Evolutionary conservation across 1,284 basidiomycete genomes (phyloP), one percentile per base, ranked within the genome.

Genomic region (Ustilago sp.): DNA sequence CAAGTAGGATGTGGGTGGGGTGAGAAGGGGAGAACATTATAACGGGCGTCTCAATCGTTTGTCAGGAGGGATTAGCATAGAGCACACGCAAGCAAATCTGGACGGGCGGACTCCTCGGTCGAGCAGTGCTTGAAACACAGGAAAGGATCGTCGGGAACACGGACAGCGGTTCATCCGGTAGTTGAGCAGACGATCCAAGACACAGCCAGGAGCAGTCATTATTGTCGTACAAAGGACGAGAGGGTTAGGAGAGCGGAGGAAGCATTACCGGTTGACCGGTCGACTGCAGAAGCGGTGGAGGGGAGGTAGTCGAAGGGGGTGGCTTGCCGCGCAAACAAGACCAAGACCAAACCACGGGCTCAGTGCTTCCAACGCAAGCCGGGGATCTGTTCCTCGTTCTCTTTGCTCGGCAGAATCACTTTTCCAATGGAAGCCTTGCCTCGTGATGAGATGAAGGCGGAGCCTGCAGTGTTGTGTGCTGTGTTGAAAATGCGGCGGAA

Each of bases 261-360:
- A 50, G 48, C 31, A 45, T 63, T 50, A 36, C 62, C 62, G 55
- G 62, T 48, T 43, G 31, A 64, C 62, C 55, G 62, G 62, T 64
- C 47, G 50, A 32, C 12, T 51, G 28, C 32, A 34, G 45, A 2
- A 54, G 61, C 52, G 60, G 60, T 45, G 51, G 52, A 54, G 55
- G 12, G 23, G 15, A 8, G 47, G 9, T 13, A 34, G 13, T 35
- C n/a, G 32, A 59, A 41, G 54, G 38, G 36, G 54, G 34, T 56
- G 36, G 53, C 38, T 39, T 39, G 38, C 53, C 51, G 51, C 51
- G 51, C 31, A 34, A 53, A 45, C 43, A 11, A 45, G n/a, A 45
- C 43, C 43, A 45, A 19, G 41, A 1, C 12, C 15, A 19, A 17
- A 7, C 12, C 15, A 15, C 48, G 12, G 13, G 5, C 12, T 28